Percentiles rank a stretch among this genome's conserved stretches.
These are phyloP conservation scores for Porcisia hertigi DNA, from an alignment of 208 protist genomes.

Conservation along the genomic window DNA sequence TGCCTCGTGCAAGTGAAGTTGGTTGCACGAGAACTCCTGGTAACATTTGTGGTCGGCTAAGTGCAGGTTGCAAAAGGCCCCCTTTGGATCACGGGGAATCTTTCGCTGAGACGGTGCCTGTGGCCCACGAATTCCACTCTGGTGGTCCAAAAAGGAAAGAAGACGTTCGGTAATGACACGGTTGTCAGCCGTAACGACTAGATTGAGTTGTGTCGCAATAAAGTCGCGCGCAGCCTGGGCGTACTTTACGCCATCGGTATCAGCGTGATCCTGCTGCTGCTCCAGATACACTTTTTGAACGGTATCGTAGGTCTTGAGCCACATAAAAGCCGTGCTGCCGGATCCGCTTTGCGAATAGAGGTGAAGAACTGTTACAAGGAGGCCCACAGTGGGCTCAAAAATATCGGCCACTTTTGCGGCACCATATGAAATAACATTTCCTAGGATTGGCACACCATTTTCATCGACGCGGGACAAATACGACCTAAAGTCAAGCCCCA, in stretches of 20 bases:
- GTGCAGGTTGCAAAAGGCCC: conserved; percentile 89
- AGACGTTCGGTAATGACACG: conserved; percentile 54
- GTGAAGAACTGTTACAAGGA: conserved; percentile 83
- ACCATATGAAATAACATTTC: conserved; percentile 80
- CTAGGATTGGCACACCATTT: conserved; percentile 66
- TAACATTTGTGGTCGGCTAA: conserved; percentile 88
- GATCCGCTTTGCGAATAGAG: conserved; percentile 59
- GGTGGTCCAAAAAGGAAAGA: conserved; percentile 68
- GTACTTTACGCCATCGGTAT: conserved; percentile 43
- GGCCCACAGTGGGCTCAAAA: conserved; percentile 83
- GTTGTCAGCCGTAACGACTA: conserved; percentile 32
- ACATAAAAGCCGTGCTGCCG: conserved; percentile 35
- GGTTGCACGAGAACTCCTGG: conserved; percentile 89
- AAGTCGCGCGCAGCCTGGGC: conserved; percentile 56
- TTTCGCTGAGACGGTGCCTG: conserved; percentile 86
- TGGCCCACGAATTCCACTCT: conserved; percentile 75
- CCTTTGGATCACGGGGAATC: conserved; percentile 79
- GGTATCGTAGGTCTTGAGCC: conserved; percentile 78
- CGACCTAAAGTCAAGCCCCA: conserved; percentile 87
- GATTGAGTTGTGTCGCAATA: conserved; percentile 41
- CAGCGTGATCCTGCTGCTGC: conserved; percentile 41
- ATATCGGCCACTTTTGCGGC: conserved; percentile 73
- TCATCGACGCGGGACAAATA: conserved; percentile 80
- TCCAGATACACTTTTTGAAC: conserved; percentile 82
- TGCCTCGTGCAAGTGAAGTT: conserved; percentile 82